Evolutionary conservation across 495 filamentous ascomycete genomes (phyloP).

Genomic region (Cladorrhinum samala): DNA sequence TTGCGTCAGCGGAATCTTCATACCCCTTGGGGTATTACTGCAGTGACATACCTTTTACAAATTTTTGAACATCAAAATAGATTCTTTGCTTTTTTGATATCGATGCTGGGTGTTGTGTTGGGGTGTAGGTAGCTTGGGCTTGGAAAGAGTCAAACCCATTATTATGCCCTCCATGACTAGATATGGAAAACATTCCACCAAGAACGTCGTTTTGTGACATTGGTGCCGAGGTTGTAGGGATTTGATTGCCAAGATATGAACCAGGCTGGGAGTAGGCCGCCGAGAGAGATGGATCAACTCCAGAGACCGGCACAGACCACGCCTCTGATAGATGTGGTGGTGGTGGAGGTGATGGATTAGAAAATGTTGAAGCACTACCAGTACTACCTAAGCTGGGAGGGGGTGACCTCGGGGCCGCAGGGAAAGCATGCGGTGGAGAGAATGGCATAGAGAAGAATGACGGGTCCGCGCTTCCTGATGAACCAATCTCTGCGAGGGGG

Average conservation of each 20-base stretch:
- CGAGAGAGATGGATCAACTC: not conserved
- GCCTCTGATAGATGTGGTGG: not conserved
- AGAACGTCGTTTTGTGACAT: not conserved
- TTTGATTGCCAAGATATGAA: not conserved
- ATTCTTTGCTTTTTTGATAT: not conserved
- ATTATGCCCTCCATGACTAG: not conserved
- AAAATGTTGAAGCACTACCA: not conserved
- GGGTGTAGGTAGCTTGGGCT: too few species aligned
- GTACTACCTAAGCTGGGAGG: not conserved
- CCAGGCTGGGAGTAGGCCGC: not conserved
- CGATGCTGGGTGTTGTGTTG: not conserved
- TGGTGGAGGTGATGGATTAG: not conserved
- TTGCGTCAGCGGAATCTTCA: too few species aligned
- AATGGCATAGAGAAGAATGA: not conserved
- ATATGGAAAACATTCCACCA: not conserved
- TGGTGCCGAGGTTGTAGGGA: too few species aligned
- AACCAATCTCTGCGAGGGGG: not conserved
- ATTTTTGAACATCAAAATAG: not conserved
- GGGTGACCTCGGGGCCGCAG: not conserved
- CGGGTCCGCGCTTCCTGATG: not conserved
- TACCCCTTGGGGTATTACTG: too few species aligned
- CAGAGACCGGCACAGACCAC: not conserved
- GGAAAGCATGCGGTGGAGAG: not conserved
- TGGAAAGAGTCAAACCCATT: not conserved
- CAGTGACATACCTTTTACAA: not conserved